Evolutionary conservation across 139 green algal species (phyloP), one percentile per base, ranked within the genome.

Genomic region (Haematococcus lacustris): DNA sequence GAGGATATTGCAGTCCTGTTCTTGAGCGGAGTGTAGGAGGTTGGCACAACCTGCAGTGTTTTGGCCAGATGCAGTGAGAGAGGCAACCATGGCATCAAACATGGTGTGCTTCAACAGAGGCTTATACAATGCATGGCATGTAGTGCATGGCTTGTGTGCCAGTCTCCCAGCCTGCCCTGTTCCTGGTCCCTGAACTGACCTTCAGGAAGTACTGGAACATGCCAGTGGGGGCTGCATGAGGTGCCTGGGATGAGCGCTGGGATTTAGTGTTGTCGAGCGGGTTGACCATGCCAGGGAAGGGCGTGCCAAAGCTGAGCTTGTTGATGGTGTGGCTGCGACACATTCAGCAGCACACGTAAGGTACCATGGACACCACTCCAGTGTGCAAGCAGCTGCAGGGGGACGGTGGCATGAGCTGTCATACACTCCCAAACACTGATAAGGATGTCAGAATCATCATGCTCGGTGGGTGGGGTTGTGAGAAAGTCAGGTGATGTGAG

Each of bases 201-300:
- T 98, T 99, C 2, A 98, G 79, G 74, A 97, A 98, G 77, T 98
- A 99, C 73, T 98, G 93, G 80, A 87, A 97, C 88, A 95, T 91
- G 71, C 92, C 93, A 25, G 53, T 64, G 43, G 43, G 43, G 43
- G 43, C 43, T 53, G 43, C 9, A 28, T 53, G 17, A 28, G 53
- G 53, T 64, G 53, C 33, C 23, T 4, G 13, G 13, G 21, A 32
- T 30, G 53, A 26, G 53, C 26, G 53, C 26, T 30, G 17, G 30
- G 23, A 64, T 64, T 30, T 64, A 4, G 33, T 32, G 53, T 32
- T 32, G 53, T 96, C 92, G 76, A 96, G 82, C 26, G 92, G 92
- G 76, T 96, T 96, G 35, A 77, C 77, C 84, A 92, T 89, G 47
- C 91, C 91, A 3, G 80, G 90, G 78, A 90, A 95, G 2, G 53